Percentiles rank a stretch among this genome's conserved stretches.
These are phyloP conservation scores for Oryza officinalis DNA, from an alignment of 176 grass and related monocot species.

Conservation along the genomic window DNA sequence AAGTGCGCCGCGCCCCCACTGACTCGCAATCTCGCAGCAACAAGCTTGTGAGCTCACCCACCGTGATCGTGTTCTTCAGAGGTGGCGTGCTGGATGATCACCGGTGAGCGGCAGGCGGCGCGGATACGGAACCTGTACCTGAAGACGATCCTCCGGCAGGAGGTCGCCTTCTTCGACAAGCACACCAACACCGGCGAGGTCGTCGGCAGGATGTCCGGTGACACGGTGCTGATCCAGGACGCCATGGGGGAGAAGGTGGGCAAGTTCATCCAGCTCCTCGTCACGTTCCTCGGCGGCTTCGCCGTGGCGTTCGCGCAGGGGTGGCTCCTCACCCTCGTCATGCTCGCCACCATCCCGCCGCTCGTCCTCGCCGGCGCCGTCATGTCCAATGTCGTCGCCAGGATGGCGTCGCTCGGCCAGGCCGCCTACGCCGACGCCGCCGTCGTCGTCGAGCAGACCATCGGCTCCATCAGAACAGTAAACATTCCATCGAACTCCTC, in stretches of 20 bases:
- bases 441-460: slow-evolving; percentile 57
- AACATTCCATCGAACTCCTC: background rate
- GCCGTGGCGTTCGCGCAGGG: slow-evolving; percentile 61
- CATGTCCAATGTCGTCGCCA: slow-evolving; percentile 48
- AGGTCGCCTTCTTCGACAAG: slow-evolving; percentile 67
- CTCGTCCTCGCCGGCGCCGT: slow-evolving; percentile 49
- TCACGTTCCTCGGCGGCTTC: slow-evolving; percentile 59
- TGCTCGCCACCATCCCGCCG: slow-evolving; percentile 63
- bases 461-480: slow-evolving; percentile 70
- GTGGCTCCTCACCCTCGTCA: slow-evolving; percentile 60
- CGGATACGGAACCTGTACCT: slow-evolving; percentile 63
- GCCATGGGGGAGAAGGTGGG: slow-evolving; percentile 86
- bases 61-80: slow-evolving; percentile 37
- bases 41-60: background rate
- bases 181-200: slow-evolving; percentile 65
- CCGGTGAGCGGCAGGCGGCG: slow-evolving; percentile 67
- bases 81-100: slow-evolving; percentile 77
- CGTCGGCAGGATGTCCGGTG: slow-evolving; percentile 65
- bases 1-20: slow-evolving; percentile 11
- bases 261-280: slow-evolving; percentile 59
- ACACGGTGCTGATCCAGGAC: slow-evolving; percentile 84
- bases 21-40: background rate
- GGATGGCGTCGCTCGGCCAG: slow-evolving; percentile 58
- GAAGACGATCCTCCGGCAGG: slow-evolving; percentile 60
- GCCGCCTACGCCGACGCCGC: slow-evolving; percentile 59